phyloP scores from a whole-genome alignment of 108 stramenopile species.

The Nitzschia putrida region DNA sequence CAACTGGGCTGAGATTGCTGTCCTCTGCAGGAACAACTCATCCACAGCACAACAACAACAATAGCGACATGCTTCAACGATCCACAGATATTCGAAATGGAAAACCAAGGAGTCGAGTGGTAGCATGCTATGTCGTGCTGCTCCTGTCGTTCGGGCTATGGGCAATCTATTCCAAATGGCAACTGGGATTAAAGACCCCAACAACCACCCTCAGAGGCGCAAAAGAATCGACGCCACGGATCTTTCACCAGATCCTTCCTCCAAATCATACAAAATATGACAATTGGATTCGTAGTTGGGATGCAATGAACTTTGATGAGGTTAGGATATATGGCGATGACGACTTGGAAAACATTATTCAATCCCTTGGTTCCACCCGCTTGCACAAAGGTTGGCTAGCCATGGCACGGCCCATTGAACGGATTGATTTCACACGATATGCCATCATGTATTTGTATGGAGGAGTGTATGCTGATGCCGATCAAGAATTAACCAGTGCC shows the following conservation, averaged over 20 bases:
- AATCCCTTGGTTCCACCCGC: neutral
- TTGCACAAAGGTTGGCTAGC: neutral
- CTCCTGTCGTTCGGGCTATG: no score
- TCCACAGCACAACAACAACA: no score
- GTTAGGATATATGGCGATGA: neutral
- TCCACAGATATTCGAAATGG: no score
- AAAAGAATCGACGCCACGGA: neutral
- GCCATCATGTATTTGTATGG: slow-evolving; percentile 4
- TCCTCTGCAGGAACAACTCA: no score
- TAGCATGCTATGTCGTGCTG: no score
- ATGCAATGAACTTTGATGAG: neutral
- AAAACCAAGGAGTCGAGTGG: no score
- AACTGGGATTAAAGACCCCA: no score
- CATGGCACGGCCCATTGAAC: slow-evolving; percentile 1
- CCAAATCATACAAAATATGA: slow-evolving; percentile 4
- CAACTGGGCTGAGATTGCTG: no score
- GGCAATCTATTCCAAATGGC: no score
- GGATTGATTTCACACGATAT: slow-evolving; percentile 1
- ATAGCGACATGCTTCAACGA: no score
- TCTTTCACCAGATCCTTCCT: slow-evolving; percentile 3
- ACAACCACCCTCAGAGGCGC: no score
- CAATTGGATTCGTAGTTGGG: neutral
- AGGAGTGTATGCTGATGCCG: slow-evolving; percentile 8
- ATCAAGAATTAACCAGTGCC: neutral
- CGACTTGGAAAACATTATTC: slow-evolving; percentile 3